Evolutionary conservation across 2,329 filamentous ascomycete genomes (phyloP), one percentile per base, ranked within the genome.

Genomic region (Phyllachora maydis): DNA sequence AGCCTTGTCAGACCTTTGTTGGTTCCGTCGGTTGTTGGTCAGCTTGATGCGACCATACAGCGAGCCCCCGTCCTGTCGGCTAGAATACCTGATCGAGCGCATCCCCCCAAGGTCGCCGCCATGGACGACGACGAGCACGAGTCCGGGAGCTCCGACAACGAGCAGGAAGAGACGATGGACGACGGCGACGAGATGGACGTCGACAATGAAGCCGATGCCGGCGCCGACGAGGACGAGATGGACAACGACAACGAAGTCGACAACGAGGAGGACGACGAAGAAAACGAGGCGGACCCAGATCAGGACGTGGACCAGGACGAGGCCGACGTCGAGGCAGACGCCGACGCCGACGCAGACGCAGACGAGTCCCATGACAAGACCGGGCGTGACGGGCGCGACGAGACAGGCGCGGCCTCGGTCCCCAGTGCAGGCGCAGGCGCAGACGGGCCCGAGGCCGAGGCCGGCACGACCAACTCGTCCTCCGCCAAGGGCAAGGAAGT

Each of bases 151-250:
- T 56, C 53, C 12, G 54, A 56, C 16, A 54, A 56, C 32, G 61
- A 65, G 26, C 54, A 52, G 27, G 63, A 69, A 34, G 62, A 68
- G 36, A 66, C n/a, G n/a, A n/a, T 67, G 58, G 60, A 67, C 21
- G 49, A 49, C 8, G 44, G 42, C 7, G 42, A 49, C 8, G 46
- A 49, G 4, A 28, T 39, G 4, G 39, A 47, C 3, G 28, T 35
- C 2, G 47, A 45, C 5, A 45, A 52, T 5, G 42, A 43, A 16
- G 47, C 49, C 5, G 57, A 56, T 16, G 47, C 47, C 19, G 47
- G 54, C 3, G 54, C 52, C 26, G 47, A 46, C 19, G 49, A 56
- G 2, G 56, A 54, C 20, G 59, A 56, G 12, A 39, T 42, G 3
- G 38, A 40, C 2, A 32, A 39, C 6, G 37, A 41, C 3, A 41